These are phyloP conservation scores for Ophiostoma piceae DNA, from an alignment of 2,329 filamentous ascomycete species.

Conservation along the genomic window DNA sequence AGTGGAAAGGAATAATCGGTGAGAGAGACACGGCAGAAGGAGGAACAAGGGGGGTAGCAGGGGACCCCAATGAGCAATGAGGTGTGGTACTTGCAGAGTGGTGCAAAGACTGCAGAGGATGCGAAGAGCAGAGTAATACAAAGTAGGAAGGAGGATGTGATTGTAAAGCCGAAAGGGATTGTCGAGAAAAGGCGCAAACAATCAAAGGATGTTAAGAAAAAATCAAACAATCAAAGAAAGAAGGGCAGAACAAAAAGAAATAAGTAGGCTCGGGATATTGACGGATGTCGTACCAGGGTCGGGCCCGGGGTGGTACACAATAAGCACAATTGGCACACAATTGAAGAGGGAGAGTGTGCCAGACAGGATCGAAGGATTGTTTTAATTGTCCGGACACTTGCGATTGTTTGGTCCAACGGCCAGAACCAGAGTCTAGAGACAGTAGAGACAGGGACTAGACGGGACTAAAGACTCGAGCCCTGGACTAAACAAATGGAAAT, in stretches of 20 bases:
- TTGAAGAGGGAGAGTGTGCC: background rate
- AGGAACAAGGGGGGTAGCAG: background rate
- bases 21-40: background rate
- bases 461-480: background rate
- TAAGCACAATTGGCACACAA: background rate
- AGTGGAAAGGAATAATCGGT: slow-evolving; percentile 3
- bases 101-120: background rate
- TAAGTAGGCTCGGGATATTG: background rate
- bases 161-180: no score
- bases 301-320: background rate
- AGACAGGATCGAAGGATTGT: background rate
- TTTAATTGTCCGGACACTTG: background rate
- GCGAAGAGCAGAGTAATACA: background rate
- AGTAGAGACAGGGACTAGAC: background rate
- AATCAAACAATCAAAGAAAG: background rate
- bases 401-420: background rate
- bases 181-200: no score
- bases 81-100: background rate
- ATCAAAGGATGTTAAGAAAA: no score
- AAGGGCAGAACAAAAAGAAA: background rate
- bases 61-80: background rate
- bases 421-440: background rate
- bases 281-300: background rate
- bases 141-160: background rate
- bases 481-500: background rate